Evolutionary conservation across 2,329 filamentous ascomycete species (phyloP), one percentile per base, ranked within the genome.

Genomic region (Pseudocercospora crystallina): DNA sequence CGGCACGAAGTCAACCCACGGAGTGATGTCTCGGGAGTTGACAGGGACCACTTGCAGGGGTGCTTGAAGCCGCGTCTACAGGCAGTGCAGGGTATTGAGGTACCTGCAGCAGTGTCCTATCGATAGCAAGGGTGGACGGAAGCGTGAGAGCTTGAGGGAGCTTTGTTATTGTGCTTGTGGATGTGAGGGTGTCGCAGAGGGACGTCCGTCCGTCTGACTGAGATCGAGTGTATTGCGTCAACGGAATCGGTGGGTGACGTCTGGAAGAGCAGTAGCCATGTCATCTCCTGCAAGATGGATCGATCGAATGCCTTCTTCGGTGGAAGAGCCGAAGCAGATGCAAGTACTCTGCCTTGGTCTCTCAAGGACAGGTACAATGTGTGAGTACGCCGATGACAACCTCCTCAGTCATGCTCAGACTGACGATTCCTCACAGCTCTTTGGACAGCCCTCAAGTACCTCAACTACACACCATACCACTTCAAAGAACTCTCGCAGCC

Each of bases 311-410:
- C 30, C 14, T 10, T 2, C 14, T 7, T 3, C 37, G 9, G n/a
- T 9, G 5, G 15, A 41, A n/a, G 36, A 46, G 5, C n/a, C 46
- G 10, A 46, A 38, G 30, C 14, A 46, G 12, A 49, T 53, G 46
- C 46, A 47, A 34, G 51, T 53, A 5, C 36, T 49, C 35, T 54
- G 51, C 35, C 38, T 49, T 11, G 51, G 47, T 12, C 46, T 54
- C 11, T 54, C 51, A 11, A 39, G 51, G 26, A 54, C 51, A 2
- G 42, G 46, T 11, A 54, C 46, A 5, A 54, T 54, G 51, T 54
- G 47, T 50, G 12, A 20, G 47, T 31, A 7, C 20, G 7, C 20
- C 20, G 20, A 26, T 26, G 20, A 26, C 20, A 3, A 26, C 26
- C 5, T 17, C 33, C 14, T 7, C 15, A 35, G 9, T 20, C 36